Evolutionary conservation across 202 grass and related monocot species (phyloP).

Genomic region (Alloteropsis angusta): DNA sequence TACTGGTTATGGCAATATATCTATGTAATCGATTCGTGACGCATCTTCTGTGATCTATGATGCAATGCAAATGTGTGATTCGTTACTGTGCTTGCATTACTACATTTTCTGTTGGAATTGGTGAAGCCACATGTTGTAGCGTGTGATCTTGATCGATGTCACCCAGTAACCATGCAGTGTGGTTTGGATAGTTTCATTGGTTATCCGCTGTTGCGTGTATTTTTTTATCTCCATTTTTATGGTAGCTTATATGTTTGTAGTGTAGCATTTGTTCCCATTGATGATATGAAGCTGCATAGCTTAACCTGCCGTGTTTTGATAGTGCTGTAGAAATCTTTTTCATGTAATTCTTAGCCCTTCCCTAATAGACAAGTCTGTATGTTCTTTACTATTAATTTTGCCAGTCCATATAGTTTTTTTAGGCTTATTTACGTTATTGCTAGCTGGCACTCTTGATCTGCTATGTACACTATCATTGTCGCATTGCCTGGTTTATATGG

Average conservation of each 20-base stretch:
- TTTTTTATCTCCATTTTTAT: neutral
- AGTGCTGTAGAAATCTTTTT: too few relatives aligned
- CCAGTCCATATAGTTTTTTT: neutral
- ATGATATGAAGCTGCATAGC: too few relatives aligned
- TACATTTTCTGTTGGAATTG: neutral
- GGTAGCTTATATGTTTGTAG: too few relatives aligned
- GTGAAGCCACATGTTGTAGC: neutral
- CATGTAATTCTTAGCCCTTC: neutral
- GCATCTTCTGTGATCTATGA: neutral
- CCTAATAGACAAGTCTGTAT: neutral
- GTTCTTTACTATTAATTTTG: neutral
- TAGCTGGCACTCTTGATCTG: neutral
- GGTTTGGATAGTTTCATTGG: neutral
- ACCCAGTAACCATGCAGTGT: neutral
- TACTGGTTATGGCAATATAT: neutral
- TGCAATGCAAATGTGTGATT: neutral
- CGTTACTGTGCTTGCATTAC: neutral
- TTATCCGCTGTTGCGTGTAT: neutral
- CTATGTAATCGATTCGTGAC: neutral
- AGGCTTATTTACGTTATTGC: neutral
- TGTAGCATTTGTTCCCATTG: rapidly evolving
- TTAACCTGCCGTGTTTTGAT: neutral
- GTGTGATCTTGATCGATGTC: neutral
- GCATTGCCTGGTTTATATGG: neutral
- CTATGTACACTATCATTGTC: neutral